These are phyloP conservation scores for Aspergillus hiratsukae DNA, from an alignment of 2,329 filamentous ascomycete genomes.

Conservation along the genomic window DNA sequence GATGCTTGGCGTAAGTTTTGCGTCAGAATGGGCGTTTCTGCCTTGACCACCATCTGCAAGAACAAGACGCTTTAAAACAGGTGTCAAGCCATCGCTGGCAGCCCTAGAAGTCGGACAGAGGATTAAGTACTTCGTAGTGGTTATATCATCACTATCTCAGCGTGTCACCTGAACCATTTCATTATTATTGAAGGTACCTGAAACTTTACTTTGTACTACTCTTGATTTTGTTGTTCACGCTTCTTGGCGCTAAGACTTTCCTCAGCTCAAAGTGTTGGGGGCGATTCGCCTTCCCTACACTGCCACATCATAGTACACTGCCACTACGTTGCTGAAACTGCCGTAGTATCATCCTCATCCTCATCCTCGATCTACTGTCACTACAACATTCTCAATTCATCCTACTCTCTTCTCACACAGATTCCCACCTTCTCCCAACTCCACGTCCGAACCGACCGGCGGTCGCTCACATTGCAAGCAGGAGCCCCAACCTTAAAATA, in stretches of 20 bases:
- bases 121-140: not conserved
- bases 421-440: not conserved
- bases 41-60: not conserved
- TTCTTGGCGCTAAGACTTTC: not conserved
- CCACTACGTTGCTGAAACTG: too few relatives aligned
- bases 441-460: too few relatives aligned
- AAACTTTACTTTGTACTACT: not conserved
- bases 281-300: not conserved
- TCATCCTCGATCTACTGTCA: not conserved
- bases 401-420: not conserved
- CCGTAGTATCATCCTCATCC: not conserved
- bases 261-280: too few relatives aligned
- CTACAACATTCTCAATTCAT: not conserved
- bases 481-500: not conserved
- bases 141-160: not conserved
- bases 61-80: not conserved
- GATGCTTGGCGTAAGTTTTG: not conserved
- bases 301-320: not conserved
- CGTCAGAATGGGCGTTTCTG: not conserved
- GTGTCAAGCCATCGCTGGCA: not conserved
- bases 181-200: not conserved
- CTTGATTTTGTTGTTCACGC: not conserved
- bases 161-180: not conserved
- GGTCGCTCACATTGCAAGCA: not conserved
- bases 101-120: not conserved